Conservation (phyloP, 352 stramenopile species). For the Albugo laibachii region DNA sequence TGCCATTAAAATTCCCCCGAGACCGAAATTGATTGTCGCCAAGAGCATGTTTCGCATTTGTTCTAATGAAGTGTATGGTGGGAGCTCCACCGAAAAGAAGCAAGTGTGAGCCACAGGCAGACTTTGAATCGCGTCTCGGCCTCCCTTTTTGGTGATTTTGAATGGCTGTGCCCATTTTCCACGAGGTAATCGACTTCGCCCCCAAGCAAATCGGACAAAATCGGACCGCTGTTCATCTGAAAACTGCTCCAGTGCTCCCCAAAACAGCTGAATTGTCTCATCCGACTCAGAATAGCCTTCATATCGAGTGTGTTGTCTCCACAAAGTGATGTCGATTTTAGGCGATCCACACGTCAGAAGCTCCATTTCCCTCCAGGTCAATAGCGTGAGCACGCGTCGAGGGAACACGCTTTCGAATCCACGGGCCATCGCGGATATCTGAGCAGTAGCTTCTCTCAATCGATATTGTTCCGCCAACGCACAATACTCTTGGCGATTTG, state of each 20-base stretch:
- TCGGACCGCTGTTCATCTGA: conserved; percentile 73
- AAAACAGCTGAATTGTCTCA: conserved; percentile 76
- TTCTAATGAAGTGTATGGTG: conserved; percentile 81
- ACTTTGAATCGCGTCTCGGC: conserved; percentile 52
- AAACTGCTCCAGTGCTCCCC: conserved; percentile 76
- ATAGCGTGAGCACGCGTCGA: conserved; percentile 62
- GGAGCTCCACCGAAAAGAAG: conserved; percentile 91
- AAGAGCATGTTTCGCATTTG: conserved; percentile 83
- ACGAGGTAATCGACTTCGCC: conserved; percentile 76
- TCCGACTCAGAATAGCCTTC: conserved; percentile 77
- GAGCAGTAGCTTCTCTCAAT: conserved; percentile 48
- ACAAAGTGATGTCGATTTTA: conserved; percentile 81
- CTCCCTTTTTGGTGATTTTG: conserved; percentile 82
- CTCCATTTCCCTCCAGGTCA: conserved; percentile 84
- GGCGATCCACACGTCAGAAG: conserved; percentile 79
- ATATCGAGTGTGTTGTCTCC: conserved; percentile 71
- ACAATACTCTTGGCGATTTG: conserved; percentile 75
- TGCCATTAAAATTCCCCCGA: conserved; percentile 80
- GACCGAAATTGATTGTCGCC: conserved; percentile 87
- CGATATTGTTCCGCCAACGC: conserved; percentile 53
- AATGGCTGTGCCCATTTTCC: conserved; percentile 79
- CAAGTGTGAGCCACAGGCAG: conserved; percentile 90
- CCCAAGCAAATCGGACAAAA: conserved; percentile 90
- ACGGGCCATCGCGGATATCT: conserved; percentile 54
- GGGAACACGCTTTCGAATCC: conserved; percentile 76